A percentile compares a stretch with the other conserved stretches of the same genome.
These are phyloP conservation scores for Polytolypa hystricis DNA, from an alignment of 2,329 filamentous ascomycete genomes.

Conservation along the genomic window DNA sequence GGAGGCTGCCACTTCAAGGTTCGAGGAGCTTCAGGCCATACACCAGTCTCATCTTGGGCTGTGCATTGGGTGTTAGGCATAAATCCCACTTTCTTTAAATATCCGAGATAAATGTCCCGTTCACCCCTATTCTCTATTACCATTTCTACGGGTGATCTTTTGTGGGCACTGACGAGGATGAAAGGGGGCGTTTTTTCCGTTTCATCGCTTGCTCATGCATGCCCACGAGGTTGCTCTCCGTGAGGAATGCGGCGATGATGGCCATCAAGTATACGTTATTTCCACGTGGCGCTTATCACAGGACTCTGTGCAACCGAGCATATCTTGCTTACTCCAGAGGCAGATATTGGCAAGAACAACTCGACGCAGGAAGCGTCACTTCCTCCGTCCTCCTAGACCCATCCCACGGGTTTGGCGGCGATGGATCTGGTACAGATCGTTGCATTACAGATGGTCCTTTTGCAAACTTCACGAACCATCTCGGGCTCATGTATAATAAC, in stretches of 20 bases:
- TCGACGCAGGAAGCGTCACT: slow-evolving; percentile 4
- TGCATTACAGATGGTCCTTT: slow-evolving; percentile 6
- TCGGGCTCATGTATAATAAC: slow-evolving; percentile 3
- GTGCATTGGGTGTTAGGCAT: too few relatives aligned
- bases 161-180: too few relatives aligned
- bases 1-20: neutral
- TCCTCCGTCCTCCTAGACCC: slow-evolving; percentile 1
- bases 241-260: slow-evolving; percentile 6
- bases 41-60: too few relatives aligned
- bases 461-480: slow-evolving; percentile 1
- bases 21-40: slow-evolving; percentile 5
- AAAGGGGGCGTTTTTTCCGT: slow-evolving; percentile 7
- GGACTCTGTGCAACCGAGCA: neutral
- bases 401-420: slow-evolving; percentile 4
- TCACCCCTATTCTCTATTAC: too few relatives aligned
- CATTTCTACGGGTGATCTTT: too few relatives aligned
- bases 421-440: neutral
- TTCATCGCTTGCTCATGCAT: slow-evolving; percentile 5
- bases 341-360: slow-evolving; percentile 7
- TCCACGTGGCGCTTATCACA: neutral
- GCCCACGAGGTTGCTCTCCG: slow-evolving; percentile 4
- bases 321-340: neutral
- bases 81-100: too few relatives aligned
- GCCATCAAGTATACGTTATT: slow-evolving; percentile 3
- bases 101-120: too few relatives aligned